These are phyloP conservation scores for carrot (Daucus carota) DNA, from an alignment of 129 eudicot species.

Conservation along the genomic window DNA sequence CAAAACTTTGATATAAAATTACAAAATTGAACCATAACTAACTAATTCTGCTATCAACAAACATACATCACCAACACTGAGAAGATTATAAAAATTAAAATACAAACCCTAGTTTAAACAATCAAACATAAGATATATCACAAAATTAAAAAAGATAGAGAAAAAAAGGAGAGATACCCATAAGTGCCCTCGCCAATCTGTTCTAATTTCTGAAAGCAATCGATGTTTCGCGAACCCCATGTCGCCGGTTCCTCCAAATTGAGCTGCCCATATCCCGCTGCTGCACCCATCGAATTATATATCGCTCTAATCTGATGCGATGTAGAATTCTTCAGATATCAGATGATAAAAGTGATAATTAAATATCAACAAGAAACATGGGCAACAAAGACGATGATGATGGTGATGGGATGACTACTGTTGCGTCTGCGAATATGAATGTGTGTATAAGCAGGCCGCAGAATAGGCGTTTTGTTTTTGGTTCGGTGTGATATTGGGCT, in stretches of 20 bases:
- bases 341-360: too few species aligned
- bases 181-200: constrained; percentile 88
- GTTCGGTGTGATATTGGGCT: too few species aligned
- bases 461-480: too few species aligned
- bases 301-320: too few species aligned
- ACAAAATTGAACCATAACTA: neutral
- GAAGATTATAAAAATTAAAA: neutral
- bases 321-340: too few species aligned
- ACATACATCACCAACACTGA: too few species aligned
- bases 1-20: neutral
- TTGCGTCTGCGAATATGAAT: too few species aligned
- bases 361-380: too few species aligned
- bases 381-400: too few species aligned
- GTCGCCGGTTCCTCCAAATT: constrained; percentile 51
- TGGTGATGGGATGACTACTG: too few species aligned
- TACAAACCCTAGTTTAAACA: neutral
- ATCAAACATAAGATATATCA: neutral
- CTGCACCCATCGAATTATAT: constrained; percentile 12
- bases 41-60: neutral
- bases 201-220: constrained; percentile 72
- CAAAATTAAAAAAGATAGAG: too few species aligned
- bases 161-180: constrained; percentile 31
- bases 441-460: too few species aligned
- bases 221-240: constrained; percentile 76
- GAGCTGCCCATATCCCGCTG: constrained; percentile 58